Conservation (phyloP, 345 rosid genomes). For the Populus deltoides region DNA sequence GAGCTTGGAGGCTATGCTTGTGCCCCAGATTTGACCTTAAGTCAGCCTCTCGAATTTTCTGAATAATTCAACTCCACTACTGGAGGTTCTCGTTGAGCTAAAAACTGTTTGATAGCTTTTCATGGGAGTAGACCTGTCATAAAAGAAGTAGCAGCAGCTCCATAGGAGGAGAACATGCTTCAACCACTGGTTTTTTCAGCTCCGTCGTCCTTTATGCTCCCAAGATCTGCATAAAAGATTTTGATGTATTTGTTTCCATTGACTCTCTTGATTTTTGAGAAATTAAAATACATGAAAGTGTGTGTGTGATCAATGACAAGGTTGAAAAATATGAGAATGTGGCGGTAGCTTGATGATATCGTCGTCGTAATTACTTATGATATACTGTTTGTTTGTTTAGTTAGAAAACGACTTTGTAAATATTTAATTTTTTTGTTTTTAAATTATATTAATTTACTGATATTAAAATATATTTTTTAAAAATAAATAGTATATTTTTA, state of each 20-base stretch:
- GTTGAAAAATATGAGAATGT: conserved; percentile 9
- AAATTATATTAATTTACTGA: too few relatives aligned
- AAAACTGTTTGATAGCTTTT: background rate
- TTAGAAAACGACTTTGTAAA: too few relatives aligned
- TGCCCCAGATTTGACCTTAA: background rate
- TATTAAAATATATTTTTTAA: too few relatives aligned
- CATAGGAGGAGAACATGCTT: background rate
- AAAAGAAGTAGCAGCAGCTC: background rate
- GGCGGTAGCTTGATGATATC: background rate
- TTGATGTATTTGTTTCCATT: background rate
- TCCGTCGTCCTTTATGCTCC: background rate
- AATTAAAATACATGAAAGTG: background rate
- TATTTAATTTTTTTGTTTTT: too few relatives aligned
- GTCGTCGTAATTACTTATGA: background rate
- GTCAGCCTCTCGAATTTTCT: background rate
- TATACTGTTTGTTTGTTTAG: too few relatives aligned
- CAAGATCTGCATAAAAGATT: background rate
- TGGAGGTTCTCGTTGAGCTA: background rate
- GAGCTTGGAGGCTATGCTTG: too few relatives aligned
- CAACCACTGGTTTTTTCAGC: background rate
- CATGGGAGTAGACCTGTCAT: background rate
- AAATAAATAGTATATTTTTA: too few relatives aligned
- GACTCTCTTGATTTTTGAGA: background rate
- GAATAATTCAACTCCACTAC: background rate
- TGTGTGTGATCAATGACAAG: conserved; percentile 4